Evolutionary conservation across 441 rosid genomes (phyloP), one percentile per base, ranked within the genome.

Genomic region (Macaranga tanarius): DNA sequence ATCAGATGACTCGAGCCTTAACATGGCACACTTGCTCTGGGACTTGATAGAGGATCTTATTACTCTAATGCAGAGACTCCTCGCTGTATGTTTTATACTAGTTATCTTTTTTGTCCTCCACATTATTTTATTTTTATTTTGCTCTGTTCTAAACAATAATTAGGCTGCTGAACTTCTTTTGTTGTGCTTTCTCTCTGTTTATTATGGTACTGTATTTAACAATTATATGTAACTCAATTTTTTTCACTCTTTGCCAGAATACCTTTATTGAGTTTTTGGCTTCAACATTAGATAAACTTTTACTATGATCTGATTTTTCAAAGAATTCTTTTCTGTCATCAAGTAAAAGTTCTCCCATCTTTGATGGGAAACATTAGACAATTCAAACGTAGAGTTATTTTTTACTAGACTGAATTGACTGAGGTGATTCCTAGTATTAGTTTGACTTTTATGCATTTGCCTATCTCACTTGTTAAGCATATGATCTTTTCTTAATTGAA

Each of bases 21-120:
- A 83, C 62, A 63, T 71, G 73, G 81, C 81, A 57, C 65, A 40
- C 79, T 80, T 90, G 77, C 92, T 94, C 61, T 92, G 90, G 94
- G 68, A 85, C 79, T 83, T 86, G 74, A 73, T 89, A 58, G 84
- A 81, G 57, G 91, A 86, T 67, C 87, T 92, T 44, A 75, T 70
- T 50, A 47, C 42, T 76, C 83, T 92, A 68, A 86, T 85, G 69
- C 86, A 89, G 76, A 83, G 81, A 80, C 91, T 94, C 62, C 79
- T 78, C 40, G 86, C 88, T 47, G 99, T 94, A 92, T 72, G 92
- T 77, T 76, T 80, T 77, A 28, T 55, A 64, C 51, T 65, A 65
- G 68, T n/a, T 71, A 59, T 28, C n/a, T 70, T 64, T 62, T 63
- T 50, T 58, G 58, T 69, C 55, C 28, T 42, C 59, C 22, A 4